phyloP scores from a whole-genome alignment of 169 alveolate genomes.

The Plasmodium cynomolgi region DNA sequence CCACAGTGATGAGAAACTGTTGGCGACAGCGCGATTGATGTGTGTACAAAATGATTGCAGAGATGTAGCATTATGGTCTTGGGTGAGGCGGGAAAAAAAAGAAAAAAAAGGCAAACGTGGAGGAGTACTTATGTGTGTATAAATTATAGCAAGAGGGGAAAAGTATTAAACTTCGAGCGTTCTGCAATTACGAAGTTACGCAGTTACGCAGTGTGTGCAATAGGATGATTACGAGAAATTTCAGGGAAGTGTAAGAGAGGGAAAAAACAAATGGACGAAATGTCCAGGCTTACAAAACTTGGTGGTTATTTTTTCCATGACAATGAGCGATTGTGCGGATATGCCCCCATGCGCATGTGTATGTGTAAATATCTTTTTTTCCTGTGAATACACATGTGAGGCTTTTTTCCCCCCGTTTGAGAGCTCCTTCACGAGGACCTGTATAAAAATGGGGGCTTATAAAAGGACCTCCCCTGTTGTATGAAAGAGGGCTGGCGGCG shows the following conservation, averaged over 20 bases:
- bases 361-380: not conserved
- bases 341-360: not conserved
- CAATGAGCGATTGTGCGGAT: not conserved
- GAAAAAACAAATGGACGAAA: not conserved
- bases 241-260: not conserved
- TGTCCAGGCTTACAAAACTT: not conserved
- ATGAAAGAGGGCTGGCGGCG: not conserved
- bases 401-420: not conserved
- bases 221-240: not conserved
- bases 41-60: not conserved
- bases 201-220: not conserved
- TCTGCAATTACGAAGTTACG: not conserved
- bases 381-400: not conserved
- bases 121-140: not conserved
- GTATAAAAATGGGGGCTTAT: not conserved
- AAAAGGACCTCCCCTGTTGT: not conserved
- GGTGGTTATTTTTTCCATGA: not conserved
- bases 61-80: not conserved
- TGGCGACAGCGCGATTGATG: not conserved
- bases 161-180: not conserved
- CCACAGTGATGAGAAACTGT: not conserved
- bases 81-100: not conserved
- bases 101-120: not conserved
- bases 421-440: not conserved
- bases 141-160: not conserved